These are phyloP conservation scores for Sphaerulina populicola DNA, from an alignment of 2,329 filamentous ascomycete genomes.

Conservation along the genomic window DNA sequence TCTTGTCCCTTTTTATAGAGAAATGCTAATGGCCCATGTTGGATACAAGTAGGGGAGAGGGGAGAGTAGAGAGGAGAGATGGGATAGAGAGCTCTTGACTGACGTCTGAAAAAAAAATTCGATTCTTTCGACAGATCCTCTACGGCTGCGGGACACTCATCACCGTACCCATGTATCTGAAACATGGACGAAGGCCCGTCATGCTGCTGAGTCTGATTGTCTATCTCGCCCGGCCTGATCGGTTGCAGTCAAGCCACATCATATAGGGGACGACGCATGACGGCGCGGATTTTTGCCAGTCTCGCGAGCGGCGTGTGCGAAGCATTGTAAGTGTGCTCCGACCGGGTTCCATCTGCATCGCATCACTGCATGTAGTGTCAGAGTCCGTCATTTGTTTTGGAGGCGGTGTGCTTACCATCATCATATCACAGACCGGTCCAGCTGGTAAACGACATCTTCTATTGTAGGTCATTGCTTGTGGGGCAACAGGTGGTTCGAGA, in stretches of 20 bases:
- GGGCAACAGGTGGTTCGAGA: too few species aligned
- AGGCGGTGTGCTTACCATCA: background rate
- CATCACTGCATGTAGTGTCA: too few species aligned
- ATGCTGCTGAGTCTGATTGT: slow-evolving; percentile 37
- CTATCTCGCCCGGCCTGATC: slow-evolving; percentile 38
- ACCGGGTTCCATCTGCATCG: too few species aligned
- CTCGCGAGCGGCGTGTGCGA: slow-evolving; percentile 42
- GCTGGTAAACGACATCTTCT: slow-evolving; percentile 44
- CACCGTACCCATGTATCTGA: slow-evolving; percentile 51
- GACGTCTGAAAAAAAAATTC: too few species aligned
- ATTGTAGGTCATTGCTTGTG: slow-evolving; percentile 18
- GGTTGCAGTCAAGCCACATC: slow-evolving; percentile 37
- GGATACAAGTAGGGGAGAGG: too few species aligned
- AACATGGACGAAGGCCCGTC: slow-evolving; percentile 39
- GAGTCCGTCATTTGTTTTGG: background rate
- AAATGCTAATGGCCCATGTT: too few species aligned
- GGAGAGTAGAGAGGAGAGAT: too few species aligned
- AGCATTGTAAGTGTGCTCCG: slow-evolving; percentile 12
- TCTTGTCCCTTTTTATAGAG: too few species aligned
- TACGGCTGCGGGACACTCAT: slow-evolving; percentile 52
- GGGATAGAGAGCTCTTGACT: background rate
- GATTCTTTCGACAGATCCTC: slow-evolving; percentile 33
- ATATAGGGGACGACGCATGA: slow-evolving; percentile 38
- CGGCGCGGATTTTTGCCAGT: slow-evolving; percentile 37
- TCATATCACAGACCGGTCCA: slow-evolving; percentile 37